phyloP scores from a whole-genome alignment of 192 early-diverging fungal genomes.

The Coemansia sp. region DNA sequence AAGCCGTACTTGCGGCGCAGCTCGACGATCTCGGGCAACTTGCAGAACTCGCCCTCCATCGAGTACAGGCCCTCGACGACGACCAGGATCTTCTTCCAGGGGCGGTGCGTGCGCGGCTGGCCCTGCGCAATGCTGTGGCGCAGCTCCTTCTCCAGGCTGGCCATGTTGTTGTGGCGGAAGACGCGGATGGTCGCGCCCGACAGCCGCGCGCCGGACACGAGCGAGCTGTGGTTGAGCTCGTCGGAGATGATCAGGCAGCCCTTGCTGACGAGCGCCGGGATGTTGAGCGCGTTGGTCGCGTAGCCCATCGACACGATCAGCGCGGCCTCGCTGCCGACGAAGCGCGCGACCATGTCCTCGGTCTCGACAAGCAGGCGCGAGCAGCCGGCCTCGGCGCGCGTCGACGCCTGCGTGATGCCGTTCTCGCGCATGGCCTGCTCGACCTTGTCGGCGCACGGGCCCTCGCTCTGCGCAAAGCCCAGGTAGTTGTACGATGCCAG shows the following conservation, averaged over 20 bases:
- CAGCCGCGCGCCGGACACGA: slow-evolving; percentile 91
- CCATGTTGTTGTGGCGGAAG: slow-evolving; percentile 90
- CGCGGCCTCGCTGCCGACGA: slow-evolving; percentile 82
- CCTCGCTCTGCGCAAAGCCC: slow-evolving; percentile 89
- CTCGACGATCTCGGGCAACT: slow-evolving; percentile 82
- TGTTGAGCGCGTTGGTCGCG: slow-evolving; percentile 92
- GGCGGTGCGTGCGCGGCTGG: slow-evolving; percentile 95
- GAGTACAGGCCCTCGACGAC: slow-evolving; percentile 96
- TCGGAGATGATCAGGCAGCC: slow-evolving; percentile 93
- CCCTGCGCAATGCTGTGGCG: slow-evolving; percentile 89
- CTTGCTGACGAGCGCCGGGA: slow-evolving; percentile 79
- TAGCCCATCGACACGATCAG: slow-evolving; percentile 95
- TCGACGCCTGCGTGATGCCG: slow-evolving; percentile 67
- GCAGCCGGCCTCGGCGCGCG: slow-evolving; percentile 72
- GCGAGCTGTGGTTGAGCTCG: slow-evolving; percentile 92
- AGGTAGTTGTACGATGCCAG: slow-evolving; percentile 97
- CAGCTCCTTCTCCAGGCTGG: slow-evolving; percentile 75
- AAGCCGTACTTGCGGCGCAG: slow-evolving; percentile 92
- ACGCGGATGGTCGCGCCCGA: slow-evolving; percentile 87
- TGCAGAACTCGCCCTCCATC: slow-evolving; percentile 94
- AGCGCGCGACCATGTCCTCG: slow-evolving; percentile 83
- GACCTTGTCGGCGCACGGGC: slow-evolving; percentile 93
- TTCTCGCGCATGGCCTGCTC: slow-evolving; percentile 68
- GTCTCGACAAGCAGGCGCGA: slow-evolving; percentile 68
- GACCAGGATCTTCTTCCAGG: slow-evolving; percentile 98